Conservation (phyloP, 148 eudicot species). For the Simmondsia chinensis region DNA sequence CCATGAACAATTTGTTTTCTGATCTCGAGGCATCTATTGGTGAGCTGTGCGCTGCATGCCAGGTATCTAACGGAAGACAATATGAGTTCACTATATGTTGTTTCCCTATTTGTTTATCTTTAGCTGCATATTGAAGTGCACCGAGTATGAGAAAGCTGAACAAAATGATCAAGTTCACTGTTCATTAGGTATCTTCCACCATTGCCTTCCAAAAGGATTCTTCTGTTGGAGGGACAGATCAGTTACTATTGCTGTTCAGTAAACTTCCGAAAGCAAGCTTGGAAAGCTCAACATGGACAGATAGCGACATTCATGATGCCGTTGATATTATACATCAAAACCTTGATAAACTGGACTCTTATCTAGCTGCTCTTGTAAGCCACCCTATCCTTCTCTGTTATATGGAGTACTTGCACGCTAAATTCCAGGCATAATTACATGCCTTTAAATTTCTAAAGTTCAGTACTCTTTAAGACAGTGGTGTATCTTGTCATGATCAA, state of each 20-base stretch:
- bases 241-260: slow-evolving; percentile 40
- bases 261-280: slow-evolving; percentile 54
- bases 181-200: no score
- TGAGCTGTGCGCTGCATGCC: slow-evolving; percentile 46
- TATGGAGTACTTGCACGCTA: background rate
- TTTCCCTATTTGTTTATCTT: background rate
- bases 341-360: slow-evolving; percentile 63
- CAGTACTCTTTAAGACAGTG: no score
- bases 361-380: slow-evolving; percentile 60
- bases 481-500: no score
- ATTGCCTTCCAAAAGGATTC: slow-evolving; percentile 43
- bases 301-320: slow-evolving; percentile 64
- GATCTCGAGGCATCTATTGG: slow-evolving; percentile 69
- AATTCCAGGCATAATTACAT: no score
- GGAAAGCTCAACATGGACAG: slow-evolving; percentile 74
- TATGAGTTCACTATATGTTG: background rate
- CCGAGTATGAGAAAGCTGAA: background rate
- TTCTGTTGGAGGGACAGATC: slow-evolving; percentile 41
- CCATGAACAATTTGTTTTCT: slow-evolving; percentile 50
- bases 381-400: background rate
- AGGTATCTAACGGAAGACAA: slow-evolving; percentile 28
- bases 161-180: background rate
- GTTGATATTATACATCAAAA: slow-evolving; percentile 55
- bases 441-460: no score
- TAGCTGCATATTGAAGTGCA: background rate